Evolutionary conservation across 164 flowering plant species (phyloP), one percentile per base, ranked within the genome.

Genomic region (Tinospora cordifolia): DNA sequence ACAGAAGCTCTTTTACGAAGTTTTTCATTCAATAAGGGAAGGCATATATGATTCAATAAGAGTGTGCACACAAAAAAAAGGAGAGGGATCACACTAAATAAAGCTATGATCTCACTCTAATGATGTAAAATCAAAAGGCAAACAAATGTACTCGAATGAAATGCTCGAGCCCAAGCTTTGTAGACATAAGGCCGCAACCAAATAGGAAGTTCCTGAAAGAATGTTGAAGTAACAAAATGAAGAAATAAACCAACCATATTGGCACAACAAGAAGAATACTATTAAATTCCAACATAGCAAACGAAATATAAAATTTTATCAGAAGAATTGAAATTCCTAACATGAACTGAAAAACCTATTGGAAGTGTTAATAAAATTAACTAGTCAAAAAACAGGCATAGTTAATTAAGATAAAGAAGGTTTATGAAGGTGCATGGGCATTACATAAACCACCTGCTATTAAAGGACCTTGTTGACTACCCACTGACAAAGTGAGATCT

Each of bases 151-250:
- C 98, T 89, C 78, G 97, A 86, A 76, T 94, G 99, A 75, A 92
- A 92, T 72, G 99, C 99, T 63, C 97, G 87, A 71, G 99, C 97
- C 96, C 97, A 94, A 46, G 88, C 92, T 78, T 76, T 84, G 75
- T 86, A 86, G 63, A 87, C 79, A 74, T 80, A 78, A 62, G 97
- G 93, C 41, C 98, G 92, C 77, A 94, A 65, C 88, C 87, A 81
- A 34, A 85, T 73, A 14, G 99, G 97, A 80, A 83, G 60, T 80
- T 92, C 97, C 97, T 94, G 81, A 44, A 58, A 62, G 57, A 38
- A 59, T 17, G 59, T 51, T 51, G 19, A 41, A 41, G 46, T 11
- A 41, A 41, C 46, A 8, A 4, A 41, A 41, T 41, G 46, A 41
- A 8, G 8, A 8, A 41, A 41, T 8, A 41, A 11, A 41, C 46